A percentile compares a stretch with the other conserved stretches of the same genome.
phyloP scores from a whole-genome alignment of 495 filamentous ascomycete species.

The Tirmania nivea region DNA sequence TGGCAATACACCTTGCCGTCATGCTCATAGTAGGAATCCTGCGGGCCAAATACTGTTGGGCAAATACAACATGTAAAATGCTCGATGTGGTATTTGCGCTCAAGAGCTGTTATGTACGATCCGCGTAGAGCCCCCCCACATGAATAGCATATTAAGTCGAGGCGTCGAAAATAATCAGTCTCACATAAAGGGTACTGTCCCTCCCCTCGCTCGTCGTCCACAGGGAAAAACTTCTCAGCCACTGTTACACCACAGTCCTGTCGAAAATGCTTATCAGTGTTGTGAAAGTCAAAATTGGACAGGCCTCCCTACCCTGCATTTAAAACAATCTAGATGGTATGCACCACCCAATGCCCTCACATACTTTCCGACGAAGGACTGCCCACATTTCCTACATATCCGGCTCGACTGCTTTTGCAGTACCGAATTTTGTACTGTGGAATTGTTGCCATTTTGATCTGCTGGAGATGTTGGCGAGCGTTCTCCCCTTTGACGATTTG shows the following conservation, averaged over 20 bases:
- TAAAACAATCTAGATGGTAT: slow-evolving; percentile 95
- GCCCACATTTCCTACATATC: slow-evolving; percentile 72
- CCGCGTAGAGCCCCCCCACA: slow-evolving; percentile 87
- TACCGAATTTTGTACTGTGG: background rate
- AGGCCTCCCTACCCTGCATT: slow-evolving; percentile 54
- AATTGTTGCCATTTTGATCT: background rate
- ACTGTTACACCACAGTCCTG: slow-evolving; percentile 94
- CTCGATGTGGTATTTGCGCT: slow-evolving; percentile 96
- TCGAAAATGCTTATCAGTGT: background rate
- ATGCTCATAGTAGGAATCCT: slow-evolving; percentile 98
- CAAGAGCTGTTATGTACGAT: slow-evolving; percentile 93
- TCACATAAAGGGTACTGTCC: slow-evolving; percentile 93
- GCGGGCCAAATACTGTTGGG: slow-evolving; percentile 88
- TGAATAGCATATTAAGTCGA: slow-evolving; percentile 74
- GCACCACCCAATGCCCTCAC: slow-evolving; percentile 80
- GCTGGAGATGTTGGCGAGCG: background rate
- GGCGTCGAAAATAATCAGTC: slow-evolving; percentile 86
- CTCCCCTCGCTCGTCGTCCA: slow-evolving; percentile 65
- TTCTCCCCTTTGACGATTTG: background rate
- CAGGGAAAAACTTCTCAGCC: slow-evolving; percentile 94
- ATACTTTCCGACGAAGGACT: slow-evolving; percentile 78
- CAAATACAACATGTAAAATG: slow-evolving; percentile 98
- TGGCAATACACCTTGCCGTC: slow-evolving; percentile 94
- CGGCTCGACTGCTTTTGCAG: slow-evolving; percentile 18
- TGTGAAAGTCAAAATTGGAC: background rate